Conservation (phyloP, 345 rosid species). For the Corymbia maculata region DNA sequence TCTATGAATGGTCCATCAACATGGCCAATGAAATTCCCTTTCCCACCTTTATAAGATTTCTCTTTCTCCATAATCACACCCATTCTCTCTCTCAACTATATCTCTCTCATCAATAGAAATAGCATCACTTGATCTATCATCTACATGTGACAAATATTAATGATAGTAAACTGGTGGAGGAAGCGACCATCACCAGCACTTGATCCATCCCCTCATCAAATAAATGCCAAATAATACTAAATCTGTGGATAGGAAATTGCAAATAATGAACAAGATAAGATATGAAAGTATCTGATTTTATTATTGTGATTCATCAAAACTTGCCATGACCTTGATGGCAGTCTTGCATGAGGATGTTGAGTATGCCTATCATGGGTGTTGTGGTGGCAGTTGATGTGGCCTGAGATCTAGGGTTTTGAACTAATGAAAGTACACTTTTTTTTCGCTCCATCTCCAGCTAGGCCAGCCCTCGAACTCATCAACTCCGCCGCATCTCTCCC, state of each 20-base stretch:
- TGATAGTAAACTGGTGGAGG: background rate
- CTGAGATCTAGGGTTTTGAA: no score
- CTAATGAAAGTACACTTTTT: no score
- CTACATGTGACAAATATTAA: background rate
- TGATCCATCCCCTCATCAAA: rapidly evolving
- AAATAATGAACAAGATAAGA: background rate
- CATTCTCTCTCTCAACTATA: background rate
- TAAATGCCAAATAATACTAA: background rate
- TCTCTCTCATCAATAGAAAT: background rate
- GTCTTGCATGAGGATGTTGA: no score
- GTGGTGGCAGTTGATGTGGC: no score
- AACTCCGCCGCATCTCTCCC: no score
- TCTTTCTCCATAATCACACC: background rate
- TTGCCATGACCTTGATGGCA: no score
- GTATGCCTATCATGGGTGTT: no score
- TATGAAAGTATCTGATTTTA: rapidly evolving
- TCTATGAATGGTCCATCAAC: background rate
- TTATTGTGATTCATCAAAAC: rapidly evolving
- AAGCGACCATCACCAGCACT: background rate
- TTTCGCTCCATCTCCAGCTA: no score
- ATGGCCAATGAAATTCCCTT: background rate
- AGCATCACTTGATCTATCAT: background rate
- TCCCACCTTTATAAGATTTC: background rate
- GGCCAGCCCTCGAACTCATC: no score
- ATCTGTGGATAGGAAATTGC: background rate